These are phyloP conservation scores for Phytophthora litchii DNA, from an alignment of 352 stramenopile genomes.

Conservation along the genomic window DNA sequence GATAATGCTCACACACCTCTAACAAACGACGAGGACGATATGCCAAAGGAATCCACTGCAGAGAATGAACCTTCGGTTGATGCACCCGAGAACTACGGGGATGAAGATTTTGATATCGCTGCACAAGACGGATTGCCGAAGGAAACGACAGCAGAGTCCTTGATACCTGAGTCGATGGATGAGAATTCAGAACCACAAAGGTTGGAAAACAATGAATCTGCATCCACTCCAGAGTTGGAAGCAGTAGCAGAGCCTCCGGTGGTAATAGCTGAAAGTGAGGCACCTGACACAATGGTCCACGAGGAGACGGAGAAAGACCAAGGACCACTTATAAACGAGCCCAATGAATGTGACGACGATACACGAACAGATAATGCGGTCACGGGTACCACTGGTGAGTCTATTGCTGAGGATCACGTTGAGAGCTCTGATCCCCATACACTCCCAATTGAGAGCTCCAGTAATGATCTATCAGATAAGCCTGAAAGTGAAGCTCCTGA, in stretches of 20 bases:
- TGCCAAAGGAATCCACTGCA: slow-evolving; percentile 1
- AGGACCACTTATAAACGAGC: neutral
- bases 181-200: slow-evolving; percentile 5
- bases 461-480: neutral
- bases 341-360: slow-evolving; percentile 1
- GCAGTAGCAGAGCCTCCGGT: neutral
- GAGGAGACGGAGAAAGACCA: slow-evolving; percentile 3
- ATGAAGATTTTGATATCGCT: slow-evolving; percentile 14
- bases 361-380: neutral
- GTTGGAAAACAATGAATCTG: slow-evolving; percentile 4
- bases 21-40: neutral
- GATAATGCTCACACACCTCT: neutral
- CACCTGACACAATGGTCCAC: neutral
- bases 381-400: neutral
- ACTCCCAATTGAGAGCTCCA: neutral
- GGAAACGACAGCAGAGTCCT: neutral
- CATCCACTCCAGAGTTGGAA: neutral
- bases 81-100: neutral
- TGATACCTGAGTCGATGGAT: neutral
- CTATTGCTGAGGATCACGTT: neutral
- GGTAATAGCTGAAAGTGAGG: neutral
- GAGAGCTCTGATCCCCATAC: slow-evolving; percentile 3
- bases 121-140: neutral
- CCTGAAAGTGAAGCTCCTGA: slow-evolving; percentile 7
- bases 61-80: slow-evolving; percentile 1